These are phyloP conservation scores for Saposhnikovia divaricata DNA, from an alignment of 129 eudicot genomes.

Conservation along the genomic window DNA sequence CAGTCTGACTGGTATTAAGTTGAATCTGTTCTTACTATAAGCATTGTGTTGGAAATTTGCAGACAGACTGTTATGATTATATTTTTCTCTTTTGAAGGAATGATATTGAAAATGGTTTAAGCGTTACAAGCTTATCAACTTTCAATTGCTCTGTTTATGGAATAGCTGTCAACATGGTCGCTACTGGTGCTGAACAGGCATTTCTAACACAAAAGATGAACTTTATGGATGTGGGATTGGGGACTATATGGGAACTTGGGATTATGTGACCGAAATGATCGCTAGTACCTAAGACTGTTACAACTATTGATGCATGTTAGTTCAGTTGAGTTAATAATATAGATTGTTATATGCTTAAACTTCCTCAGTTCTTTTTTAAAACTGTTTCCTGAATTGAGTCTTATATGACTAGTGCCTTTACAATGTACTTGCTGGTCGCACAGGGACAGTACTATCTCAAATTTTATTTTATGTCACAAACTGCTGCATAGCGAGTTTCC, in stretches of 20 bases:
- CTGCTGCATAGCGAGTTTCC: too few species aligned
- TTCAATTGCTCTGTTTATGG: slow-evolving; percentile 44
- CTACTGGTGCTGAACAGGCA: slow-evolving; percentile 99
- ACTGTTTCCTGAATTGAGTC: neutral
- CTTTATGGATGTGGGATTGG: slow-evolving; percentile 98
- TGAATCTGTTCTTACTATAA: neutral
- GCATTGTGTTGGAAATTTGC: neutral
- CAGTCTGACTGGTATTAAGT: neutral
- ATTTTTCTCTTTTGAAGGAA: neutral
- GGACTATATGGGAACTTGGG: slow-evolving; percentile 98
- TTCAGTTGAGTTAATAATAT: neutral
- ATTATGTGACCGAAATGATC: slow-evolving; percentile 91
- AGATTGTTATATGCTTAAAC: neutral
- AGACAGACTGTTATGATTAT: neutral
- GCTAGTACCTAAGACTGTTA: slow-evolving; percentile 73
- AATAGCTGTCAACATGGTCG: slow-evolving; percentile 84
- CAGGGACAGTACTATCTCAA: neutral
- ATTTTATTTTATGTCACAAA: too few species aligned
- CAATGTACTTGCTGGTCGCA: neutral
- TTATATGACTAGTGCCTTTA: neutral
- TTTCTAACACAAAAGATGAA: slow-evolving; percentile 87
- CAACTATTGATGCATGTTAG: slow-evolving; percentile 45
- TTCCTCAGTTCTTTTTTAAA: neutral
- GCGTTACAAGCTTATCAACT: neutral
- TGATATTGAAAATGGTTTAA: neutral